Base-by-base conservation (phyloP, 140 eudicot species). In the Ambrosia hybrid region DNA sequence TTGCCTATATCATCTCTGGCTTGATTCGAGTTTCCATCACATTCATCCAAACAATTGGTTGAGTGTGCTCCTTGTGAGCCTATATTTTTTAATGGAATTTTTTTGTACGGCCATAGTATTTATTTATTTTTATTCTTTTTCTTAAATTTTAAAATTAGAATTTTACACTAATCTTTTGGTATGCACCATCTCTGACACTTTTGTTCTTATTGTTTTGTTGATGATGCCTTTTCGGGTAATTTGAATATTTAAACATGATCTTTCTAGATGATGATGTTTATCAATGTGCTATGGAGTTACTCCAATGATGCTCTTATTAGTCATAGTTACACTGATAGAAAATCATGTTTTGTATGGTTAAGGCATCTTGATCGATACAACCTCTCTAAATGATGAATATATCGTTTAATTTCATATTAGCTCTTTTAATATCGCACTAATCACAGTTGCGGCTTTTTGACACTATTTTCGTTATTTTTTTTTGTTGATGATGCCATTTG, bases 241-340 rank as follows among this genome's bases (percentile, higher is more conserved):
- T 57, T 55, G 26, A 52, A 52, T 52, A 13, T 52, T n/a, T 13
- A 21, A 21, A 26, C 73, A 74, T 68, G 81, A 49, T 67, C 57
- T 85, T 49, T 90, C 89, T 87, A 87, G 39, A 81, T 90, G 94
- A 81, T 78, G 96, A 85, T 65, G 53, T 17, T 59, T 48, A 41
- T 45, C 5, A 34, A 46, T 7, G 4, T 55, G 91, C 86, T 49
- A 9, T 55, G 73, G 82, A 57, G 80, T 55, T 73, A 79, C 80
- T 76, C 82, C 34, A 80, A 48, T 51, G 51, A 34, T 0, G 84
- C 78, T 66, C 77, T 33, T 46, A 52, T 34, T 75, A 43, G 96
- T 89, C 90, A 89, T 89, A 89, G 96, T 86, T 89, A 86, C 96
- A 84, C 96, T 86, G 96, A 86, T 86, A 80, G 96, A 80, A 75